Evolutionary conservation across 2,329 filamentous ascomycete species (phyloP).

Genomic region (Xylariaceae sp.): DNA sequence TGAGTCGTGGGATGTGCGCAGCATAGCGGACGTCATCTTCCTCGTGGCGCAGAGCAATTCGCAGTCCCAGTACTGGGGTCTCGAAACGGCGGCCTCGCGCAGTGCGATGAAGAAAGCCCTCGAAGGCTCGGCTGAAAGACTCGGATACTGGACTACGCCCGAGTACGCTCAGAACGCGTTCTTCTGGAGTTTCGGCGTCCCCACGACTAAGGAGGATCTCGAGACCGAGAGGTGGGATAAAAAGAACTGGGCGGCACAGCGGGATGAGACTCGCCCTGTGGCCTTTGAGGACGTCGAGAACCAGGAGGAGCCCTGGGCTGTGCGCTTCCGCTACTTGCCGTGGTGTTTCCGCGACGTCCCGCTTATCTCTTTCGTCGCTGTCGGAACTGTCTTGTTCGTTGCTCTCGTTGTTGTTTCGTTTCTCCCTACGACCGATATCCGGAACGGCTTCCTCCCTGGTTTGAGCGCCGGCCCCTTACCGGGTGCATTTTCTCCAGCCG

Average conservation of each 20-base stretch:
- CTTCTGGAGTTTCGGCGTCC: constrained; percentile 54
- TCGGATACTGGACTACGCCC: constrained; percentile 82
- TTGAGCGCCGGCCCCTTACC: constrained; percentile 55
- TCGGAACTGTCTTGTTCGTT: constrained; percentile 55
- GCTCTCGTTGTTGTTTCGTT: constrained; percentile 76
- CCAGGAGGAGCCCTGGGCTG: constrained; percentile 44
- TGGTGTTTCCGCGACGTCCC: constrained; percentile 66
- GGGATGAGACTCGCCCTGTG: constrained; percentile 25
- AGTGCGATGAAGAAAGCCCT: constrained; percentile 49
- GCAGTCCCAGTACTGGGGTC: constrained; percentile 63
- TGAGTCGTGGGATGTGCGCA: constrained; percentile 68
- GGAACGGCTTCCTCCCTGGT: constrained; percentile 64
- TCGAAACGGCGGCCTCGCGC: constrained; percentile 53
- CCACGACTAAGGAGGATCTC: constrained; percentile 25
- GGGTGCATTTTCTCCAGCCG: constrained; percentile 72
- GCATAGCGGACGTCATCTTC: constrained; percentile 72
- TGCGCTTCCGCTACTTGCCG: constrained; percentile 64
- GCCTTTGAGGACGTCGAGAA: constrained; percentile 39
- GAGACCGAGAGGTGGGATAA: constrained; percentile 23
- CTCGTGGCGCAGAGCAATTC: constrained; percentile 77
- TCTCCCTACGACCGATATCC: constrained; percentile 59
- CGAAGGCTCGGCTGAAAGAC: constrained; percentile 57
- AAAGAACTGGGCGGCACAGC: constrained; percentile 27
- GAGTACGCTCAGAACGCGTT: constrained; percentile 54
- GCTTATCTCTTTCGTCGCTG: constrained; percentile 60